phyloP scores from a whole-genome alignment of 2,329 filamentous ascomycete genomes.

The Monilinia polystroma region DNA sequence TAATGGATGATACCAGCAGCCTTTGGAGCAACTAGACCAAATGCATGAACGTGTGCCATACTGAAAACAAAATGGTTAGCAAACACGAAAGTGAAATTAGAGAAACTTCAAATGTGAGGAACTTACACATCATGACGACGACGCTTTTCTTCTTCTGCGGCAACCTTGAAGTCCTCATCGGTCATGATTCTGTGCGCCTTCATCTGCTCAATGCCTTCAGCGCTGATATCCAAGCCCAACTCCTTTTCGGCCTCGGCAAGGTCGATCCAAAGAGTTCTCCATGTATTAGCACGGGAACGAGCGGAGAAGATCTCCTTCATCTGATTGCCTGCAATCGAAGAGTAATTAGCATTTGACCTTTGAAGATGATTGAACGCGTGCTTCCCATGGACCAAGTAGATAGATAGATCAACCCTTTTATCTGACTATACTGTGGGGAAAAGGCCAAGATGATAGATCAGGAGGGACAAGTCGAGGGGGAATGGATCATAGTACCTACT shows the following conservation, averaged over 20 bases:
- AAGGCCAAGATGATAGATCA: background rate
- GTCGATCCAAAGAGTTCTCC: slow-evolving; percentile 68
- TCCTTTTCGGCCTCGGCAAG: slow-evolving; percentile 81
- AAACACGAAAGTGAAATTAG: background rate
- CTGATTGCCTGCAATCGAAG: slow-evolving; percentile 44
- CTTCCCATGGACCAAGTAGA: background rate
- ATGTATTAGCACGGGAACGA: slow-evolving; percentile 55
- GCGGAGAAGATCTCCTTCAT: slow-evolving; percentile 81
- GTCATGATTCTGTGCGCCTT: slow-evolving; percentile 69
- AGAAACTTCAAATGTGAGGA: slow-evolving; percentile 39
- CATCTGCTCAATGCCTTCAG: slow-evolving; percentile 76
- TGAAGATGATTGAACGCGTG: background rate
- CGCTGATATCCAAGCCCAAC: slow-evolving; percentile 72
- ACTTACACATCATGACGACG: slow-evolving; percentile 60
- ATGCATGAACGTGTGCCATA: slow-evolving; percentile 63
- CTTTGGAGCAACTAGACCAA: slow-evolving; percentile 68
- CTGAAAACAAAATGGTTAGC: background rate
- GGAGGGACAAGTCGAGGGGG: background rate
- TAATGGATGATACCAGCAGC: slow-evolving; percentile 83
- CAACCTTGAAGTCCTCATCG: slow-evolving; percentile 74
- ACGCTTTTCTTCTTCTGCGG: slow-evolving; percentile 72
- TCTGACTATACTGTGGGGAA: background rate
- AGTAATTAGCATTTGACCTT: slow-evolving; percentile 14
- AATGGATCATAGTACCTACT: slow-evolving; percentile 30
- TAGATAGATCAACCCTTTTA: background rate